Percentiles rank a stretch among this genome's conserved stretches.
Evolutionary conservation across 2,329 filamentous ascomycete species (phyloP).

Genomic region (Ophiostoma populinum): DNA sequence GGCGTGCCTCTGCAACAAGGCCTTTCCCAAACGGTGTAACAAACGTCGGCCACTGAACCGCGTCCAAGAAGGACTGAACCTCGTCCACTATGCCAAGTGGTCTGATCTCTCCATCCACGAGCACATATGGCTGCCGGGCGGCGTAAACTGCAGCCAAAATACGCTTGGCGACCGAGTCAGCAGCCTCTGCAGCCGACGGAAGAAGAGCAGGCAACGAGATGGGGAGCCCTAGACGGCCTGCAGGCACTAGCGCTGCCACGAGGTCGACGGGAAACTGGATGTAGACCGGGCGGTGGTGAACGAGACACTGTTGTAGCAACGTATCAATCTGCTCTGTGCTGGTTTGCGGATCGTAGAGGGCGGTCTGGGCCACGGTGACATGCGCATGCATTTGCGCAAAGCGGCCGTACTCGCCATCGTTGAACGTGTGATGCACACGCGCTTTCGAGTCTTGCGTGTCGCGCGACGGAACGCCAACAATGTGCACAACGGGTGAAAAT

Average conservation of each 20-base stretch:
- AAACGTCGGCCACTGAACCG: constrained; percentile 61
- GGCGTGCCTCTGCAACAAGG: constrained; percentile 52
- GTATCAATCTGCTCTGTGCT: constrained; percentile 64
- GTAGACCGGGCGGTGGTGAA: constrained; percentile 64
- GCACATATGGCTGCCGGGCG: constrained; percentile 60
- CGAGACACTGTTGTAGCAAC: constrained; percentile 55
- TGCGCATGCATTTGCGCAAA: constrained; percentile 62
- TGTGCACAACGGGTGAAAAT: constrained; percentile 35
- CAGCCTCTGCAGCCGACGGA: constrained; percentile 44
- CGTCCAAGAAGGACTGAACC: constrained; percentile 55
- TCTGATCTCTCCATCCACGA: constrained; percentile 71
- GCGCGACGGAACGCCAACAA: constrained; percentile 21
- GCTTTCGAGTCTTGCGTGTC: constrained; percentile 12
- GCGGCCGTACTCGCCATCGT: constrained; percentile 40
- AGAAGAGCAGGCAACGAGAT: constrained; percentile 48
- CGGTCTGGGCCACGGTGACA: constrained; percentile 54
- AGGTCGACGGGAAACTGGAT: constrained; percentile 71
- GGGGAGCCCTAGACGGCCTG: constrained; percentile 46
- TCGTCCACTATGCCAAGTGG: constrained; percentile 58
- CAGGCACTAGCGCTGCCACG: constrained; percentile 58
- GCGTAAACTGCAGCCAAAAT: constrained; percentile 48
- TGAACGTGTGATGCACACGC: constrained; percentile 32
- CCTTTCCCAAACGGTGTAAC: constrained; percentile 87
- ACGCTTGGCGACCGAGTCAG: constrained; percentile 68
- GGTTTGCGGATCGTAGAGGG: constrained; percentile 51